Percentiles rank a stretch among this genome's conserved stretches.
Evolutionary conservation across 192 early-diverging fungal species (phyloP).

Genomic region (Coemansia erecta): DNA sequence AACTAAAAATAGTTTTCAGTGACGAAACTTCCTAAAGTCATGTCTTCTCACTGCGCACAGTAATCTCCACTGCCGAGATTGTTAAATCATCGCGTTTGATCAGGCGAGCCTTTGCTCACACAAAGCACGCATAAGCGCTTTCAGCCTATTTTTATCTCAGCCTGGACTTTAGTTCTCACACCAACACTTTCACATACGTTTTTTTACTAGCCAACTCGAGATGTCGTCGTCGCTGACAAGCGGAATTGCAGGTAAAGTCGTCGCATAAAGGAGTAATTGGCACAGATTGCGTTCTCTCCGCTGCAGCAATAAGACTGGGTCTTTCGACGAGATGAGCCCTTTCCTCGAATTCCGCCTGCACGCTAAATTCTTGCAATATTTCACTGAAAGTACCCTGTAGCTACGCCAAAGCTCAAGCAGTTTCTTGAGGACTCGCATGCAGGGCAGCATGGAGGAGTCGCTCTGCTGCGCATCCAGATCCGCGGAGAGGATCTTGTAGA

Average conservation of each 20-base stretch:
- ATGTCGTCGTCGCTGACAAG: conserved; percentile 12
- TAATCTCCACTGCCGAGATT: too few relatives aligned
- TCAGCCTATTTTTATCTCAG: background rate
- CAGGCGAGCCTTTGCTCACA: too few relatives aligned
- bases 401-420: conserved; percentile 40
- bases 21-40: background rate
- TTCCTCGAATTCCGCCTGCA: background rate
- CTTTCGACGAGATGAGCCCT: background rate
- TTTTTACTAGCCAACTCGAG: background rate
- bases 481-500: conserved; percentile 44
- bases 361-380: background rate
- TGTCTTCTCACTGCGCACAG: too few relatives aligned
- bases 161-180: too few relatives aligned
- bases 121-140: too few relatives aligned
- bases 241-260: conserved; percentile 13
- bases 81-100: too few relatives aligned
- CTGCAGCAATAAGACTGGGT: background rate
- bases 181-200: too few relatives aligned
- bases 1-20: background rate
- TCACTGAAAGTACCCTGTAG: conserved; percentile 9
- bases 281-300: background rate
- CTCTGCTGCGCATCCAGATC: conserved; percentile 44
- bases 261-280: background rate
- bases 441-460: conserved; percentile 30
- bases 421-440: conserved; percentile 41